phyloP scores from a whole-genome alignment of 495 filamentous ascomycete species.

The Hypoxylon fragiforme region DNA sequence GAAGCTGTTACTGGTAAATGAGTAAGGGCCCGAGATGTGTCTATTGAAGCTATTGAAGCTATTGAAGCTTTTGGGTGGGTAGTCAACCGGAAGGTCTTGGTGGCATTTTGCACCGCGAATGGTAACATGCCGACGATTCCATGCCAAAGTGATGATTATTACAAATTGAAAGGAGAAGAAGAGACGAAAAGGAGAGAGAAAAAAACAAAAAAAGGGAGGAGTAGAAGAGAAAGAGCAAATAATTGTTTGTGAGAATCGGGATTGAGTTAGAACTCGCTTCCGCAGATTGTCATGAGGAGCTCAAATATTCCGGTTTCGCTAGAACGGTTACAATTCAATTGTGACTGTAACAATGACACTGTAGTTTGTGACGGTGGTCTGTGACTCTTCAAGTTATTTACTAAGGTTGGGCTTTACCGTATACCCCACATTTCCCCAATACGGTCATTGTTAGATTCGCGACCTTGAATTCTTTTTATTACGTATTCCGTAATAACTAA shows the following conservation, averaged over 20 bases:
- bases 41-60: background rate
- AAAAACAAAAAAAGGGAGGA: background rate
- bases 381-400: too few species aligned
- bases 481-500: background rate
- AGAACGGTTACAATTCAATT: background rate
- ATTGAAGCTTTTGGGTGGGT: constrained; percentile 17
- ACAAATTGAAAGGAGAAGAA: background rate
- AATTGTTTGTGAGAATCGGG: background rate
- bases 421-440: constrained; percentile 32
- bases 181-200: background rate
- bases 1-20: constrained; percentile 5
- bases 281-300: constrained; percentile 7
- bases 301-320: constrained; percentile 33
- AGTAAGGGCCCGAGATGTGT: constrained; percentile 6
- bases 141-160: constrained; percentile 41
- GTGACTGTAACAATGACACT: constrained; percentile 19
- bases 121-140: constrained; percentile 54
- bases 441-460: background rate
- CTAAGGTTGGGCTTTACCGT: too few species aligned
- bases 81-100: constrained; percentile 46
- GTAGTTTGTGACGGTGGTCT: background rate
- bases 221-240: background rate
- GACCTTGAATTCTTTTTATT: background rate
- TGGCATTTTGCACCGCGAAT: constrained; percentile 48
- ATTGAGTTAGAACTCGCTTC: constrained; percentile 13